Evolutionary conservation across 2,329 filamentous ascomycete genomes (phyloP).

Genomic region (Ascochyta pisi): DNA sequence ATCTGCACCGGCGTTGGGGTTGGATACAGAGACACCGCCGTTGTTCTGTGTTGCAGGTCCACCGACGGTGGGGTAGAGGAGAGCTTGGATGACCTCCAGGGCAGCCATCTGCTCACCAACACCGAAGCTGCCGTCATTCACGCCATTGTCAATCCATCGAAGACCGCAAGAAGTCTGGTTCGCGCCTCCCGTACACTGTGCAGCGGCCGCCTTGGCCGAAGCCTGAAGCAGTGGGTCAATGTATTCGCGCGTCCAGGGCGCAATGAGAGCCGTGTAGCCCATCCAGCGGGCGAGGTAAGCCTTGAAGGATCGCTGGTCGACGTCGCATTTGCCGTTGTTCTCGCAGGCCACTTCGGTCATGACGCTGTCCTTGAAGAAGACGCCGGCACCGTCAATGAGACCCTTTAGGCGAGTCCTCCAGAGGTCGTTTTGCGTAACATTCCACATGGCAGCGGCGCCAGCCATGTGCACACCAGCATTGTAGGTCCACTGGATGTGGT

Average conservation of each 20-base stretch:
- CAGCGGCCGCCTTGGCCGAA: slow-evolving; percentile 63
- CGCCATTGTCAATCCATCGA: slow-evolving; percentile 51
- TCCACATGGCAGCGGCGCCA: slow-evolving; percentile 58
- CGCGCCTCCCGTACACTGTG: slow-evolving; percentile 59
- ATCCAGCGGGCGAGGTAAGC: slow-evolving; percentile 54
- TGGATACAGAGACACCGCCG: slow-evolving; percentile 60
- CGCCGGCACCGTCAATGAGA: slow-evolving; percentile 46
- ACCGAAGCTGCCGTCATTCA: slow-evolving; percentile 58
- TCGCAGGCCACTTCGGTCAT: slow-evolving; percentile 60
- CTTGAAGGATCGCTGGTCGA: slow-evolving; percentile 57
- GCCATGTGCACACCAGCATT: slow-evolving; percentile 56
- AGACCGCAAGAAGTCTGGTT: slow-evolving; percentile 57
- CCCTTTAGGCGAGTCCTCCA: slow-evolving; percentile 42
- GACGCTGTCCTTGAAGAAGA: slow-evolving; percentile 55
- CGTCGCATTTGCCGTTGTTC: slow-evolving; percentile 53
- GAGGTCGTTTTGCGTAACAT: slow-evolving; percentile 45
- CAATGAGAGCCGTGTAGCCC: slow-evolving; percentile 50
- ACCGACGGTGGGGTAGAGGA: slow-evolving; percentile 43
- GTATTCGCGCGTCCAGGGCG: slow-evolving; percentile 43
- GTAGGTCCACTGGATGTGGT: slow-evolving; percentile 57
- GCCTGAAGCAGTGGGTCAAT: slow-evolving; percentile 61
- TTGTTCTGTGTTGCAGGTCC: slow-evolving; percentile 56
- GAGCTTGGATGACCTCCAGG: slow-evolving; percentile 60
- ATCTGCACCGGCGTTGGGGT: slow-evolving; percentile 51
- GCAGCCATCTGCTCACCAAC: slow-evolving; percentile 68